Conservation (phyloP, 2,329 filamentous ascomycete genomes). For the Madurella mycetomatis region DNA sequence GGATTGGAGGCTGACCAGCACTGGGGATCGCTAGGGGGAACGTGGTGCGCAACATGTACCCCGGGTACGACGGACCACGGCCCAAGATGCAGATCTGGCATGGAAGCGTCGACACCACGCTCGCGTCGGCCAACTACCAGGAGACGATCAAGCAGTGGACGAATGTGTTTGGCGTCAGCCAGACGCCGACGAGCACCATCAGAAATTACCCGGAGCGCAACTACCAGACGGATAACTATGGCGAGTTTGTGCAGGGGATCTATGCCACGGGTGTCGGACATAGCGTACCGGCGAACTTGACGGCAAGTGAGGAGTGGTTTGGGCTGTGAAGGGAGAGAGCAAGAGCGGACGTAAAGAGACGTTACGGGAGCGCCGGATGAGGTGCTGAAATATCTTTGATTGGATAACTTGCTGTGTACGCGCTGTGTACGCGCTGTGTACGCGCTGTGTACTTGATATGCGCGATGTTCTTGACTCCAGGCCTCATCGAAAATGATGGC, state of each 20-base stretch:
- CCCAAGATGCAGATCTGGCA: constrained; percentile 59
- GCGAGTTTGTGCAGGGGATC: constrained; percentile 35
- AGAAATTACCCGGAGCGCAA: constrained; percentile 35
- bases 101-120: constrained; percentile 46
- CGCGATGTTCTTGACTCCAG: too few relatives aligned
- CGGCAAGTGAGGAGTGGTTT: constrained; percentile 32
- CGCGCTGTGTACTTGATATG: too few relatives aligned
- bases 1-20: too few relatives aligned
- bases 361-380: too few relatives aligned
- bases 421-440: too few relatives aligned
- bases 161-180: constrained; percentile 42
- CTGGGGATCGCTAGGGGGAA: too few relatives aligned
- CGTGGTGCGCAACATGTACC: constrained; percentile 39
- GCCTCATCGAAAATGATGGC: too few relatives aligned
- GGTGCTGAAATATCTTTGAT: too few relatives aligned
- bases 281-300: constrained; percentile 25
- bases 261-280: constrained; percentile 28
- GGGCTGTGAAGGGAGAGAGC: constrained; percentile 23
- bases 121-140: constrained; percentile 51
- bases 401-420: too few relatives aligned
- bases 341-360: background rate
- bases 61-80: constrained; percentile 38
- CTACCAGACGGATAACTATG: constrained; percentile 39
- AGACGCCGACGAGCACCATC: constrained; percentile 29
- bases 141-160: constrained; percentile 57